Evolutionary conservation across 2,329 filamentous ascomycete species (phyloP).

Genomic region (Diaporthe aspalathi): DNA sequence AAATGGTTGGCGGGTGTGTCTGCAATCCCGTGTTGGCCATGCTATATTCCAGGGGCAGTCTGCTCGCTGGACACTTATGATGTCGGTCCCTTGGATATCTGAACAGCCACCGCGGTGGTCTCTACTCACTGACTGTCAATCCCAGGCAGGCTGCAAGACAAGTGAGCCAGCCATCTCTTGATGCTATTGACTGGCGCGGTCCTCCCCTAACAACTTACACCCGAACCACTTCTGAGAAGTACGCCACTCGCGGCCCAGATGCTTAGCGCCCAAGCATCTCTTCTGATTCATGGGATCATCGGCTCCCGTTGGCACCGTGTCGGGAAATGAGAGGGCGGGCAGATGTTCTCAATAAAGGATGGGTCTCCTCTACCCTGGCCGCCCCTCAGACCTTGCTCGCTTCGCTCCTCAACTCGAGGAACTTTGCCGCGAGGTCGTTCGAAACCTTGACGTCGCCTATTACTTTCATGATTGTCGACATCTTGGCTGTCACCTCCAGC

Average conservation of each 20-base stretch:
- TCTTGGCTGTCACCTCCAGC: conserved; percentile 85
- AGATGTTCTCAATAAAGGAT: not conserved
- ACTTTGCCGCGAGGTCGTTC: conserved; percentile 75
- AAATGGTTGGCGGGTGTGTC: not conserved
- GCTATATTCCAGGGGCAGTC: not conserved
- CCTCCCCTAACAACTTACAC: not conserved
- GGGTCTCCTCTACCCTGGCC: not conserved
- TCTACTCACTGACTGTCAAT: not conserved
- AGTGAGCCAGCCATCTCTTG: not conserved
- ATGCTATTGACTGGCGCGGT: not conserved
- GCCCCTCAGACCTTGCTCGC: conserved; percentile 37
- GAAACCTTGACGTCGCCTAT: conserved; percentile 72
- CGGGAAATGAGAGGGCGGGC: not conserved
- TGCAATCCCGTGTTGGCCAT: not conserved
- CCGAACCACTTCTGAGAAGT: too few relatives aligned
- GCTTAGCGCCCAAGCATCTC: not conserved
- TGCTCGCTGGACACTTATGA: not conserved
- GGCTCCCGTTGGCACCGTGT: not conserved
- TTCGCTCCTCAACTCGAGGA: conserved; percentile 67
- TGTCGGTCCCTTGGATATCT: too few relatives aligned
- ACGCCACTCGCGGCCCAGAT: too few relatives aligned
- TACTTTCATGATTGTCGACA: conserved; percentile 79
- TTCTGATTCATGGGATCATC: not conserved
- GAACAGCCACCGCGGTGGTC: not conserved
- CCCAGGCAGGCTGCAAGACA: not conserved